Evolutionary conservation across 352 stramenopile species (phyloP), one percentile per base, ranked within the genome.

Genomic region (Discostella stelligera): DNA sequence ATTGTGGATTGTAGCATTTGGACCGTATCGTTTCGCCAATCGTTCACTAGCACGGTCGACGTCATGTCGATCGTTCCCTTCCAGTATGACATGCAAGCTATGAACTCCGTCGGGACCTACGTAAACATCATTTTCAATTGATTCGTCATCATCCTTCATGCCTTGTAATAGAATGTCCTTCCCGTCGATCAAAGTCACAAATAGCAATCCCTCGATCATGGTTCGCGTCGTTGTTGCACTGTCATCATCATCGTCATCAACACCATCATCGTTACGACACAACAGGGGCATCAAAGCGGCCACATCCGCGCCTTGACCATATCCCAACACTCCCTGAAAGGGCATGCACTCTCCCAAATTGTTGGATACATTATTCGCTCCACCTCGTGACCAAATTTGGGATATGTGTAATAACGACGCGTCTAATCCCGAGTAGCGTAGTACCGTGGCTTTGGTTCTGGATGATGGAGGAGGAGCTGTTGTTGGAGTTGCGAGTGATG

Each of bases 291-390:
- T 67, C 16, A 94, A 64, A 0, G 71, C 69, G 27, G 75, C 84
- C 0, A 92, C 66, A 55, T 85, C 61, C 18, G 84, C 85, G 39
- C 80, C 86, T 76, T 94, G 83, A 53, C 83, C 84, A 18, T 91
- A 41, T 13, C 77, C 88, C 25, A 94, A 46, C 25, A 94, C 80
- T n/a, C 88, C 88, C 62, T 79, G 80, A 80, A 90, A 91, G 13
- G 88, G 82, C 39, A 74, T 55, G 14, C 48, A 58, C 4, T 52
- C 66, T 18, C 16, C 32, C 20, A 54, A 10, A 53, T 27, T 53
- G 48, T 66, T 48, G 10, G 25, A 55, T 41, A 11, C 32, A 1
- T 8, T 14, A 23, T 64, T 64, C 14, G 48, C 71, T 21, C 77
- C 77, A 25, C 66, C 66, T 5, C 72, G 78, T n/a, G 58, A 71